These are phyloP conservation scores for Fraxinus cuspidata DNA, from an alignment of 257 asterid genomes.

Conservation along the genomic window DNA sequence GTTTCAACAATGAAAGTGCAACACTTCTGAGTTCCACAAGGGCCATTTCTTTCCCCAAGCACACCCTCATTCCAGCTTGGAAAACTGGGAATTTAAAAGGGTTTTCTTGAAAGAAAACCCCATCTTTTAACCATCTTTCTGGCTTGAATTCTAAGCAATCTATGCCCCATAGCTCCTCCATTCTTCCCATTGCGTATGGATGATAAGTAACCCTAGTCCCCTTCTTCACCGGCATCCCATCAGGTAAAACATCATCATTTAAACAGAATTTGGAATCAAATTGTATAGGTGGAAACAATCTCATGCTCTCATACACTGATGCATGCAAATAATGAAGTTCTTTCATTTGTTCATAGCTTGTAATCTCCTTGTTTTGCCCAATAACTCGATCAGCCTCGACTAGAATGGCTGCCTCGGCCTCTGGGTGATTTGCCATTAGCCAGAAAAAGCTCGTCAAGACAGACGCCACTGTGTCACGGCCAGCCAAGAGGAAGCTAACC, in stretches of 20 bases:
- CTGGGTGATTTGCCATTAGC: slow-evolving; percentile 36
- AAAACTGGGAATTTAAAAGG: slow-evolving; percentile 50
- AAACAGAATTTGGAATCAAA: slow-evolving; percentile 47
- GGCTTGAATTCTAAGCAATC: slow-evolving; percentile 50
- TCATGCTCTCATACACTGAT: slow-evolving; percentile 39
- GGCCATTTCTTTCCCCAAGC: slow-evolving; percentile 53
- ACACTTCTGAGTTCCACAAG: slow-evolving; percentile 40
- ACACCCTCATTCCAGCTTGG: slow-evolving; percentile 49
- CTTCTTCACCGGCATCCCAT: slow-evolving; percentile 36
- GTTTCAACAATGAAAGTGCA: slow-evolving; percentile 33
- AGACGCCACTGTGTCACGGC: slow-evolving; percentile 46
- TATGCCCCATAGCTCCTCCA: slow-evolving; percentile 45
- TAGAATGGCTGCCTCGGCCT: slow-evolving; percentile 30
- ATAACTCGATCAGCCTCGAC: slow-evolving; percentile 37
- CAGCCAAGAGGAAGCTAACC: slow-evolving; percentile 46
- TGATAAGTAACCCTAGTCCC: slow-evolving; percentile 50
- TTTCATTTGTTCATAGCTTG: slow-evolving; percentile 27
- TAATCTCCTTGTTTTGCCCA: slow-evolving; percentile 10
- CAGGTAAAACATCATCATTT: slow-evolving; percentile 38
- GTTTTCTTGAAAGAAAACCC: slow-evolving; percentile 41
- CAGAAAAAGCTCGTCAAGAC: slow-evolving; percentile 45
- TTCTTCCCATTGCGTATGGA: slow-evolving; percentile 55
- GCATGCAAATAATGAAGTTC: slow-evolving; percentile 43
- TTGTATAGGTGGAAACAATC: slow-evolving; percentile 47
- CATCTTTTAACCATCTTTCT: slow-evolving; percentile 46